Conservation (phyloP, 148 eudicot species). For the Arctostaphylos glauca region DNA sequence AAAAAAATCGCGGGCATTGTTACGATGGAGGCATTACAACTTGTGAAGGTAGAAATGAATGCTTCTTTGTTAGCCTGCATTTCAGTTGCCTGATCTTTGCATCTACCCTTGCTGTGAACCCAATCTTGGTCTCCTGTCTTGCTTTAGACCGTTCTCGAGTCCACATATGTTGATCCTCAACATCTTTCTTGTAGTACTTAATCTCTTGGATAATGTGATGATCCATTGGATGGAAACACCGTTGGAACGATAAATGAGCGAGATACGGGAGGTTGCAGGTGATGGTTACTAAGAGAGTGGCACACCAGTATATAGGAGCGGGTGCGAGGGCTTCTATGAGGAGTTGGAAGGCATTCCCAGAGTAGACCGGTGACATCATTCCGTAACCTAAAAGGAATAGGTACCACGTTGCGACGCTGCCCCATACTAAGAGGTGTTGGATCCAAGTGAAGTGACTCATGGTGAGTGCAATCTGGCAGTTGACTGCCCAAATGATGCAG, state of each 20-base stretch:
- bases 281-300: conserved; percentile 46
- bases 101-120: conserved; percentile 65
- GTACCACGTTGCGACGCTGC: conserved; percentile 62
- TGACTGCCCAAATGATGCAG: conserved; percentile 63
- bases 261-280: conserved; percentile 53
- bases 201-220: conserved; percentile 77
- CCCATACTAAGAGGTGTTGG: conserved; percentile 65
- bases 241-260: conserved; percentile 55
- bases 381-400: conserved; percentile 55
- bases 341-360: conserved; percentile 40
- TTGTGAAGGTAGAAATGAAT: conserved; percentile 24
- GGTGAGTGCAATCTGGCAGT: conserved; percentile 60
- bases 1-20: neutral
- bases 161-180: conserved; percentile 70
- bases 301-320: conserved; percentile 49
- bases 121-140: conserved; percentile 62
- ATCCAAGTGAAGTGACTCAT: conserved; percentile 80
- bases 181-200: conserved; percentile 66
- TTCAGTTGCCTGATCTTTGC: conserved; percentile 64
- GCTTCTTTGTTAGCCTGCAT: conserved; percentile 44
- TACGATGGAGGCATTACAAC: conserved; percentile 11
- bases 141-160: conserved; percentile 58
- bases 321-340: conserved; percentile 52
- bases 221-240: conserved; percentile 58
- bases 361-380: conserved; percentile 25